These are phyloP conservation scores for Gossypium ekmanianum DNA, from an alignment of 345 rosid species.

Conservation along the genomic window DNA sequence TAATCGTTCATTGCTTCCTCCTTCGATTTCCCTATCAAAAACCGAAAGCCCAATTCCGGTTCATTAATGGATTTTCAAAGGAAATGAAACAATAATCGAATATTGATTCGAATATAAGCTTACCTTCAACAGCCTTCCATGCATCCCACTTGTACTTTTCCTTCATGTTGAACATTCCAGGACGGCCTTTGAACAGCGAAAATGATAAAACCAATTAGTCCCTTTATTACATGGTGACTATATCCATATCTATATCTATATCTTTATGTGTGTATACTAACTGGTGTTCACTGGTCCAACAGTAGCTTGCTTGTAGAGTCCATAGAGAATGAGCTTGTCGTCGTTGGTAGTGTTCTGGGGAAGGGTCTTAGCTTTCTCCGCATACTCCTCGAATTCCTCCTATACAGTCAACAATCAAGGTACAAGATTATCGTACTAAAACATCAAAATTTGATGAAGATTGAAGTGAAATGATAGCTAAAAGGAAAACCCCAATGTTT, in stretches of 20 bases:
- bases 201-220: neutral
- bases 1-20: slow-evolving; percentile 76
- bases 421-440: neutral
- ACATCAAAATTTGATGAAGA: neutral
- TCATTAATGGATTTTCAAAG: neutral
- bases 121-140: slow-evolving; percentile 96
- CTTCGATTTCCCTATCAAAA: slow-evolving; percentile 43
- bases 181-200: slow-evolving; percentile 50
- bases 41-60: neutral
- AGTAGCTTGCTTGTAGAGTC: slow-evolving; percentile 62
- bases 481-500: neutral
- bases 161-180: slow-evolving; percentile 79
- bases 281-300: slow-evolving; percentile 76
- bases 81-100: neutral
- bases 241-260: neutral
- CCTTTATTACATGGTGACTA: neutral
- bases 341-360: slow-evolving; percentile 50
- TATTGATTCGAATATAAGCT: neutral
- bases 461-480: neutral
- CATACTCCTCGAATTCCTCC: slow-evolving; percentile 59
- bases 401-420: slow-evolving; percentile 16
- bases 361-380: slow-evolving; percentile 56
- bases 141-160: slow-evolving; percentile 98
- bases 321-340: slow-evolving; percentile 61
- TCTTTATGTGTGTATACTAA: slow-evolving; percentile 20